Evolutionary conservation across 495 filamentous ascomycete genomes (phyloP), one percentile per base, ranked within the genome.

Genomic region (Parathielavia appendiculata): DNA sequence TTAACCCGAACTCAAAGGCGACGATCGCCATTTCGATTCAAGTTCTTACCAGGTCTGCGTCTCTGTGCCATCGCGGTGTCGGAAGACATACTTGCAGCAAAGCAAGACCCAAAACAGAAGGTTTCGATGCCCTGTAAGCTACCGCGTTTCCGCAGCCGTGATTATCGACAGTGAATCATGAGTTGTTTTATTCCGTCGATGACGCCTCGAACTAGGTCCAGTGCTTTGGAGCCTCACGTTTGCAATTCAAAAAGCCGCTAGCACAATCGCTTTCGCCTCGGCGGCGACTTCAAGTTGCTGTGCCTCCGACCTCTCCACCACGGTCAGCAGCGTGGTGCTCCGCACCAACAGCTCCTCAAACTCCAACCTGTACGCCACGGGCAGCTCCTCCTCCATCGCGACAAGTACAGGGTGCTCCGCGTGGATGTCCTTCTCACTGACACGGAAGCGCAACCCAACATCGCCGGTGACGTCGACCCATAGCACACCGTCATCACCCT

Each of bases 301-400:
- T 41, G 73, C 73, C 53, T 82, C 71, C 0, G 81, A 79, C 61
- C 74, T 68, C 65, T 89, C 86, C 17, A 83, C 66, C 26, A 74
- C 78, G 36, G 87, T 63, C 36, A 86, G 71, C 17, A 89, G 69
- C 67, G 74, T 73, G 36, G 75, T 81, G 19, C 82, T 80, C 54
- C 83, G 78, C 30, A 89, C 76, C 56, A 84, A 69, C 54, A 89
- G 63, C 71, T 87, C 86, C 73, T 86, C 76, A 57, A 84, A 80
- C 56, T 80, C 73, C 23, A 88, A 66, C 22, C 78, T 76, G 66
- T 87, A 87, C 47, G 69, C 76, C n/a, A 82, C 79, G n/a, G 76
- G 69, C 19, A 71, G 64, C 47, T 85, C 80, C 46, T 88, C 84
- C 56, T 83, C 79, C 16, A 55, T 72, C 20, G 72, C 70, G 13